These are phyloP conservation scores for Earliella scabrosa DNA, from an alignment of 1,284 basidiomycete species.

Conservation along the genomic window DNA sequence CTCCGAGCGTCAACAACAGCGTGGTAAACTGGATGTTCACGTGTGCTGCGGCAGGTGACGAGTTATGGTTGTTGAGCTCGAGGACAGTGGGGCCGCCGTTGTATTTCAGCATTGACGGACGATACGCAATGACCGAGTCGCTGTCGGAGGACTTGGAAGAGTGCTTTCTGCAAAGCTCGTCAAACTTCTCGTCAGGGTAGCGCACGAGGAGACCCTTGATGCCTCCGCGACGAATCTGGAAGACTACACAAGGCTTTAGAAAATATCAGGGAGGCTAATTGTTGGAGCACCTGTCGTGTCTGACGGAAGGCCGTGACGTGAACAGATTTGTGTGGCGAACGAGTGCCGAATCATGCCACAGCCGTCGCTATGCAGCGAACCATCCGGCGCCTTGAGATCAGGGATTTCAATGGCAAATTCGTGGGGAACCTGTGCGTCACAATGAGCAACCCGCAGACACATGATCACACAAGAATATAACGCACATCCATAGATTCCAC, in stretches of 20 bases:
- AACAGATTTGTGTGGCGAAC: constrained; percentile 22
- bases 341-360: constrained; percentile 29
- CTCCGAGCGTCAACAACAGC: constrained; percentile 21
- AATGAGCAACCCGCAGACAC: not conserved
- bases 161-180: constrained; percentile 3
- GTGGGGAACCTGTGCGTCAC: constrained; percentile 13
- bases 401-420: constrained; percentile 17
- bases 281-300: constrained; percentile 19
- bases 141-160: not conserved
- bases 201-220: constrained; percentile 27
- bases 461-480: not conserved
- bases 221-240: constrained; percentile 28
- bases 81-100: constrained; percentile 24
- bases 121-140: constrained; percentile 17
- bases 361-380: constrained; percentile 27
- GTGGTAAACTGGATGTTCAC: constrained; percentile 24
- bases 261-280: not conserved
- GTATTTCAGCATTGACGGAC: constrained; percentile 29
- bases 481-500: constrained; percentile 24
- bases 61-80: constrained; percentile 24
- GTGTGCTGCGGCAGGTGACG: constrained; percentile 16
- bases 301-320: constrained; percentile 10
- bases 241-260: no score
- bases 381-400: constrained; percentile 21
- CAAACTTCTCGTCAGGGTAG: constrained; percentile 25